Percentiles rank a stretch among this genome's conserved stretches.
phyloP scores from a whole-genome alignment of 805 yeast species.

The Metschnikowia dekortorum region DNA sequence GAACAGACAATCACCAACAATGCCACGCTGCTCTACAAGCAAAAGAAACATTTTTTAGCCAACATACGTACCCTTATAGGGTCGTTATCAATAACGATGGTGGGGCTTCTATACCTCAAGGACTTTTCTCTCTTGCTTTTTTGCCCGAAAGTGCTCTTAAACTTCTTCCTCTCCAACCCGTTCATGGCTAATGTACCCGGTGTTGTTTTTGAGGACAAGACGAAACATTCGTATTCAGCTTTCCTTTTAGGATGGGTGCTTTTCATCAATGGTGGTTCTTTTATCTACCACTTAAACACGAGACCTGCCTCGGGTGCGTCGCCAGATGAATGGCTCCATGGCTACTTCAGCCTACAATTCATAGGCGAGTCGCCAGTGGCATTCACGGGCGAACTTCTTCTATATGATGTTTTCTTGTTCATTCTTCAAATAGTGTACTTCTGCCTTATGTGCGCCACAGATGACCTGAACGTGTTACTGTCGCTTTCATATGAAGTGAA shows the following conservation, averaged over 20 bases:
- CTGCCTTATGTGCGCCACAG: slow-evolving; percentile 28
- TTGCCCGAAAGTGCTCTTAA: slow-evolving; percentile 23
- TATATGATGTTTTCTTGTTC: slow-evolving; percentile 24
- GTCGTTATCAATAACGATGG: slow-evolving; percentile 31
- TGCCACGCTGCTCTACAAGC: slow-evolving; percentile 36
- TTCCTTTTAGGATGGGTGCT: slow-evolving; percentile 24
- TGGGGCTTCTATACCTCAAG: slow-evolving; percentile 36
- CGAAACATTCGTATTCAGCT: not conserved
- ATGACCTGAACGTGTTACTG: slow-evolving; percentile 28
- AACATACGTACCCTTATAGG: slow-evolving; percentile 33
- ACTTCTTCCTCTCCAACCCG: slow-evolving; percentile 29
- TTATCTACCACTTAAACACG: slow-evolving; percentile 27
- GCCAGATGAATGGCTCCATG: slow-evolving; percentile 24
- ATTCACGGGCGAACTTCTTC: slow-evolving; percentile 22
- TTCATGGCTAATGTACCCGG: slow-evolving; percentile 16
- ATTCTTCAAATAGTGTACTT: slow-evolving; percentile 29
- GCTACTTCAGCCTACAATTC: slow-evolving; percentile 34
- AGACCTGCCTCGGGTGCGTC: slow-evolving; percentile 14
- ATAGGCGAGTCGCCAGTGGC: slow-evolving; percentile 36
- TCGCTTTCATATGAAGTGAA: slow-evolving; percentile 2
- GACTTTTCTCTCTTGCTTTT: slow-evolving; percentile 38
- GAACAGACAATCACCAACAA: slow-evolving; percentile 41
- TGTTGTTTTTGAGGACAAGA: not conserved
- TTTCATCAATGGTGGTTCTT: slow-evolving; percentile 20
- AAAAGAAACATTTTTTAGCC: slow-evolving; percentile 37